Evolutionary conservation across 2,329 filamentous ascomycete species (phyloP), one percentile per base, ranked within the genome.

Genomic region (Cladosporium sp.): DNA sequence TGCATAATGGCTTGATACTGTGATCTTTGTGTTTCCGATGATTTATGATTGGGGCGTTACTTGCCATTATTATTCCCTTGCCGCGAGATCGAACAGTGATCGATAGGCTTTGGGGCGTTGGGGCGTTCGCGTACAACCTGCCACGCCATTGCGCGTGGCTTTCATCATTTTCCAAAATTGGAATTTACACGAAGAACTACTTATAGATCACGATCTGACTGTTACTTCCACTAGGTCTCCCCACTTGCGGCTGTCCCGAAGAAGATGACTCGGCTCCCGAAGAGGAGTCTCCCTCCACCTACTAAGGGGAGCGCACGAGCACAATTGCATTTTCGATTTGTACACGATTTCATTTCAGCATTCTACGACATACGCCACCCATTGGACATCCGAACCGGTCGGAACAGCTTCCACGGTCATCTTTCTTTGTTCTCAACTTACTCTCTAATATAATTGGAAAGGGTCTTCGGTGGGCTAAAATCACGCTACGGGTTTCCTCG

Each of bases 401-500:
- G 31, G 52, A 55, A 55, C 52, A n/a, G 52, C 28, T 55, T 55
- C 16, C 57, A 49, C 23, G 57, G 57, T 28, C 57, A 49, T 60
- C 5, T 33, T 55, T 55, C 52, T 55, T 55, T 55, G 52, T 55
- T 55, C 31, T 55, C 52, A 31, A 31, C 52, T 55, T 31, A 31
- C 52, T 49, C 57, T 46, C 23, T 60, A 60, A 60, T 60, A 29
- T 60, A 60, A 60, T 60, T 60, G 57, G 37, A 46, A 60, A 46
- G 57, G 52, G 40, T 40, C n/a, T 14, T 40, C 12, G 40, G 40
- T 29, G 23, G 12, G 49, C 26, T 33, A 23, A 23, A 10, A 23
- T 57, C 55, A 57, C 31, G 55, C 55, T 33, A 57, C 55, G n/a
- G n/a, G 33, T 14, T 33, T 31, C 50, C 26, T 53, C 28, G 52